phyloP scores from a whole-genome alignment of 1,139 yeast species.

The Saccharomyces hybrid region DNA sequence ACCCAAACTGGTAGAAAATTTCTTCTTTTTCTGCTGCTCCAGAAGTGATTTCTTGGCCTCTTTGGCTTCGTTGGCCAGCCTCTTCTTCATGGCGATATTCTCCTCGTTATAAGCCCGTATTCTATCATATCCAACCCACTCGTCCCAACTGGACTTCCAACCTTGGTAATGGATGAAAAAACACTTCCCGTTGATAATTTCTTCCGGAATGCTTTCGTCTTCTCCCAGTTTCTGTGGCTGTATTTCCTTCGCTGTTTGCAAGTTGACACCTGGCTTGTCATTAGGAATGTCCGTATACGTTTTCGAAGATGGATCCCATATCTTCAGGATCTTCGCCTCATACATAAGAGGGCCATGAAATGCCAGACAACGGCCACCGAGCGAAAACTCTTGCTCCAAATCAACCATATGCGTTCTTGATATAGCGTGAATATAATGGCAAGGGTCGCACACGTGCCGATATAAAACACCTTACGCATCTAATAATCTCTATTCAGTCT shows the following conservation, averaged over 20 bases:
- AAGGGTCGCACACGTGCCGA: background rate
- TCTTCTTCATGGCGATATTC: slow-evolving; percentile 57
- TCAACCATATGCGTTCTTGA: background rate
- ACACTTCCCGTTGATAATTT: slow-evolving; percentile 36
- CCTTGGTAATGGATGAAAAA: slow-evolving; percentile 87
- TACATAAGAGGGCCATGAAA: slow-evolving; percentile 88
- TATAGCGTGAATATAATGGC: background rate
- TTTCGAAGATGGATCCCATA: slow-evolving; percentile 49
- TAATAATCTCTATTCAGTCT: background rate
- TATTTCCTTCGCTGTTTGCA: slow-evolving; percentile 12
- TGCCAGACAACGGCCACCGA: slow-evolving; percentile 59
- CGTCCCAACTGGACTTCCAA: slow-evolving; percentile 96
- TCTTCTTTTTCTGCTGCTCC: slow-evolving; percentile 15
- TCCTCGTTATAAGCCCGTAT: slow-evolving; percentile 64
- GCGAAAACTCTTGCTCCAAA: slow-evolving; percentile 10
- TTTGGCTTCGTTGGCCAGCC: slow-evolving; percentile 46
- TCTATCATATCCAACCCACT: slow-evolving; percentile 77
- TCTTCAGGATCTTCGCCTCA: slow-evolving; percentile 72
- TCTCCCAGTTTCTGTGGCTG: slow-evolving; percentile 12
- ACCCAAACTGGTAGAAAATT: slow-evolving; percentile 5
- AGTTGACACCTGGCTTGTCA: slow-evolving; percentile 6
- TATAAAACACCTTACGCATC: background rate
- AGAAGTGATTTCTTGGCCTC: slow-evolving; percentile 17
- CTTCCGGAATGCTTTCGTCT: slow-evolving; percentile 38
- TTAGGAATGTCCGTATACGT: slow-evolving; percentile 22